phyloP scores from a whole-genome alignment of 805 yeast genomes.

The Lachancea quebecensis region DNA sequence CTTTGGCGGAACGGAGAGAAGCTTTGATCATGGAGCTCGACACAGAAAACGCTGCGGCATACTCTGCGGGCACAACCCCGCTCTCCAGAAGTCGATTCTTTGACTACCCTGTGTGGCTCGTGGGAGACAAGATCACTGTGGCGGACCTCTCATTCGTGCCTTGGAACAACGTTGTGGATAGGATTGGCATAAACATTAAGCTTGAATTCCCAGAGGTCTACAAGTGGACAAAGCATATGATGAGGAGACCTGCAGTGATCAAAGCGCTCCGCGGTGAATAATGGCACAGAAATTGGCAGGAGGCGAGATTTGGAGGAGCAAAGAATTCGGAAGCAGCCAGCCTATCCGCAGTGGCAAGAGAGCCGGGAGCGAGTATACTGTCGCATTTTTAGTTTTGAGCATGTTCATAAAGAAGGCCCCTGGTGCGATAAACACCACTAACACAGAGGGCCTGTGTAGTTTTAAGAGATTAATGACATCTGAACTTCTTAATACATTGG shows the following conservation, averaged over 20 bases:
- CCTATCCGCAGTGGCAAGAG: not conserved
- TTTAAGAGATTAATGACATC: no score
- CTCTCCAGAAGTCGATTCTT: conserved; percentile 77
- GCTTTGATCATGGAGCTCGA: conserved; percentile 85
- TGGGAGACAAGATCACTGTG: conserved; percentile 73
- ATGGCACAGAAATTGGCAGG: not conserved
- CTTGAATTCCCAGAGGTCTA: conserved; percentile 91
- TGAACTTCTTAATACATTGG: no score
- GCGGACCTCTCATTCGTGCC: conserved; percentile 93
- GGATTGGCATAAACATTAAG: conserved; percentile 83
- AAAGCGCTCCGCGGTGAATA: conserved; percentile 75
- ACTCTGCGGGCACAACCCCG: conserved; percentile 83
- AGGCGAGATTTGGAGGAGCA: not conserved
- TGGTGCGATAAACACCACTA: no score
- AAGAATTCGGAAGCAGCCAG: not conserved
- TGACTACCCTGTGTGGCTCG: conserved; percentile 93
- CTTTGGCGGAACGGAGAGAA: conserved; percentile 86
- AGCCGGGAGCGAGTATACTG: not conserved
- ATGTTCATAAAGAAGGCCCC: no score
- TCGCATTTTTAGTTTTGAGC: no score
- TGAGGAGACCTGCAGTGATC: conserved; percentile 88
- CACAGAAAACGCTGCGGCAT: conserved; percentile 78
- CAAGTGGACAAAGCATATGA: conserved; percentile 92
- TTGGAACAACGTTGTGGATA: conserved; percentile 93
- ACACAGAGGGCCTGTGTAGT: no score